Base-by-base conservation (phyloP, 345 rosid genomes). In the Gossypium mustelinum region DNA sequence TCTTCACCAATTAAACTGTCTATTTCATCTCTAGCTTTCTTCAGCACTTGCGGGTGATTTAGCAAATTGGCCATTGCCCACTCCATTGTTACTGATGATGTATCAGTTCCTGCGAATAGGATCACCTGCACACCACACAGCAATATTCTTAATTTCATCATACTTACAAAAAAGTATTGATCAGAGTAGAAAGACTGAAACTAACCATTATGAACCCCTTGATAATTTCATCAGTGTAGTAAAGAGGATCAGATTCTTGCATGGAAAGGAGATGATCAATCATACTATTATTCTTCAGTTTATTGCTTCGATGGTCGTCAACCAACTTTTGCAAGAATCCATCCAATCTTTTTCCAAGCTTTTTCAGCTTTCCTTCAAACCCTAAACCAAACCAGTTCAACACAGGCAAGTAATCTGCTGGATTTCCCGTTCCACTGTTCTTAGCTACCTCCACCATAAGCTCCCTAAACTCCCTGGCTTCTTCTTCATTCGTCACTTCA, bases 141-240 rank as follows among this genome's bases (percentile, higher is more conserved):
- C n/a, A 25, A 50, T 48, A 8, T 50, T 34, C 41, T 34, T 34
- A 34, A 34, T 34, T 34, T 34, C 41, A 34, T 34, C 41, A 5
- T 34, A 34, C 41, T 5, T 34, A 34, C 41, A 34, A 34, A 29
- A 29, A 0, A 34, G 41, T 34, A 34, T 34, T 34, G 7, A 34
- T 34, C 41, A 34, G 7, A 34, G 7, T 34, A 34, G 1, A 54
- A 41, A 75, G 18, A 70, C 4, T 43, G 60, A 2, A 2, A 73
- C 79, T 72, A 62, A 81, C 84, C 81, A 58, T 9, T 5, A 83
- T 50, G 22, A 90, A 79, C 25, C 90, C 92, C 84, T 90, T 90
- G 81, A 88, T 85, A 66, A 84, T 84, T 54, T 85, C 76, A 78
- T 90, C 90, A 0, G 91, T 84, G 63, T 84, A 89, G 70, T 81